A percentile compares a stretch with the other conserved stretches of the same genome.
phyloP scores from a whole-genome alignment of 2,329 filamentous ascomycete species.

The Sordariomycetes sp. region DNA sequence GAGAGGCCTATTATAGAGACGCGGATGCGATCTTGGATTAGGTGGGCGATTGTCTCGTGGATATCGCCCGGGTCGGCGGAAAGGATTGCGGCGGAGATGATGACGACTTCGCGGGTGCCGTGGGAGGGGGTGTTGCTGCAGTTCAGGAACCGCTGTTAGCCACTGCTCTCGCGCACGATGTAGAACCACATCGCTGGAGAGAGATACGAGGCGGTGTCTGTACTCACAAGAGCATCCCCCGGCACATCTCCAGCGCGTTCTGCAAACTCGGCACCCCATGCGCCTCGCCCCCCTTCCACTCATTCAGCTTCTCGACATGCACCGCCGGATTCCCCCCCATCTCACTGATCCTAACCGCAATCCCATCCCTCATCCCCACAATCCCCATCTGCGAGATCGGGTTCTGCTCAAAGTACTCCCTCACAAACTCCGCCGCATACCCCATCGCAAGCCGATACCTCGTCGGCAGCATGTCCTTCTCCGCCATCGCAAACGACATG shows the following conservation, averaged over 20 bases:
- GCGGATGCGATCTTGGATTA: conserved; percentile 72
- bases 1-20: conserved; percentile 84
- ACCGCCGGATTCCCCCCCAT: conserved; percentile 85
- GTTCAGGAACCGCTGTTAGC: conserved; percentile 1
- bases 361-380: conserved; percentile 83
- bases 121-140: conserved; percentile 76
- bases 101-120: conserved; percentile 82
- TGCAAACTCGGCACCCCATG: conserved; percentile 72
- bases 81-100: conserved; percentile 82
- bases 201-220: neutral
- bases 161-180: conserved; percentile 8
- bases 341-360: conserved; percentile 75
- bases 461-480: conserved; percentile 87
- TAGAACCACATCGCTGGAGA: neutral
- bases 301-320: conserved; percentile 66
- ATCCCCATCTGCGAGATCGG: conserved; percentile 93
- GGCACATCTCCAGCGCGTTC: conserved; percentile 91
- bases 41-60: conserved; percentile 69
- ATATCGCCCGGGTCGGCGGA: conserved; percentile 93
- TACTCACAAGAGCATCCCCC: conserved; percentile 68
- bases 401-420: conserved; percentile 96
- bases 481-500: conserved; percentile 83
- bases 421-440: conserved; percentile 77
- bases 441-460: conserved; percentile 71
- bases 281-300: conserved; percentile 51